These are phyloP conservation scores for Pythium folliculosum DNA, from an alignment of 352 stramenopile species.

Conservation along the genomic window DNA sequence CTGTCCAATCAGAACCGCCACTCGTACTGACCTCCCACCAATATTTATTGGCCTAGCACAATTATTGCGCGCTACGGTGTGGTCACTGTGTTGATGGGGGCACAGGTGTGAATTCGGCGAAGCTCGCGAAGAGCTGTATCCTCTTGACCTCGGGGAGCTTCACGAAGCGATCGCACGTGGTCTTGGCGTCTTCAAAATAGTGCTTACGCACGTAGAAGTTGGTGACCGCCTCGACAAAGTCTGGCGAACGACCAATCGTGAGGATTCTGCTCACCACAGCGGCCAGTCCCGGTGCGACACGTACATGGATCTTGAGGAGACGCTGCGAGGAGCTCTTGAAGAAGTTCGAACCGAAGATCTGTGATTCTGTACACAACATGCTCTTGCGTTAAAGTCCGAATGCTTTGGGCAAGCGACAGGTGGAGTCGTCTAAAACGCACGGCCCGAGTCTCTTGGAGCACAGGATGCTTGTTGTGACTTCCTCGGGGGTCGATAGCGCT, in stretches of 20 bases:
- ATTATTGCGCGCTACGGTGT: constrained; percentile 9
- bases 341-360: constrained; percentile 27
- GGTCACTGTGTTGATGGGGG: background rate
- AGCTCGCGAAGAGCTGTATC: constrained; percentile 25
- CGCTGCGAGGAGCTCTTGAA: constrained; percentile 23
- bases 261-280: background rate
- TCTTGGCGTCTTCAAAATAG: constrained; percentile 14
- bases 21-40: background rate
- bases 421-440: constrained; percentile 4
- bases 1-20: constrained; percentile 2
- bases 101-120: constrained; percentile 12
- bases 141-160: constrained; percentile 23
- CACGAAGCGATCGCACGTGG: constrained; percentile 23
- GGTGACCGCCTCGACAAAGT: constrained; percentile 21
- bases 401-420: background rate
- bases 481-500: constrained; percentile 18
- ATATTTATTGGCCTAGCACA: constrained; percentile 8
- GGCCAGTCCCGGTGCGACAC: background rate
- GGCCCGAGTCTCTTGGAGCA: constrained; percentile 19
- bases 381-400: background rate
- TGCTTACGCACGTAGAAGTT: constrained; percentile 25
- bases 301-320: constrained; percentile 28
- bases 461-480: constrained; percentile 23
- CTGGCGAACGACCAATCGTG: background rate
- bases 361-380: constrained; percentile 12